Conservation (phyloP, 2,329 filamentous ascomycete genomes). For the Parascedosporium putredinis region DNA sequence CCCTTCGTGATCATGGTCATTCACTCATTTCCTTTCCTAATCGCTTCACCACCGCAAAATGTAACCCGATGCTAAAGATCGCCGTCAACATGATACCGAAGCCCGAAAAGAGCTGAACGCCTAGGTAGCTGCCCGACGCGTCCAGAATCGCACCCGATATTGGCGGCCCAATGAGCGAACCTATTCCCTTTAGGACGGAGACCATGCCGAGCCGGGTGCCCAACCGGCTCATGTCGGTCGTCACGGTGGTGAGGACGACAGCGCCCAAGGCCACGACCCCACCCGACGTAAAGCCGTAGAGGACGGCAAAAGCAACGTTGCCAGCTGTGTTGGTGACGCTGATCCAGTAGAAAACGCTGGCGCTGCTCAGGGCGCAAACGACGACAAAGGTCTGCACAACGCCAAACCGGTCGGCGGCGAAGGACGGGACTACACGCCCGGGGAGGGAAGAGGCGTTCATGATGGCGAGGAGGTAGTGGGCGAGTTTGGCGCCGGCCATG, state of each 20-base stretch:
- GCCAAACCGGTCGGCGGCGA: constrained; percentile 30
- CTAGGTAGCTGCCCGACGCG: constrained; percentile 10
- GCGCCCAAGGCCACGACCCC: constrained; percentile 30
- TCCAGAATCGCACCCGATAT: constrained; percentile 25
- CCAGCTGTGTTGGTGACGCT: constrained; percentile 22
- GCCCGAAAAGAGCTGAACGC: constrained; percentile 16
- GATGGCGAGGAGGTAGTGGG: constrained; percentile 36
- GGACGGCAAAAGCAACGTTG: constrained; percentile 28
- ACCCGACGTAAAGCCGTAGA: constrained; percentile 36
- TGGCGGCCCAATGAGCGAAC: constrained; percentile 24
- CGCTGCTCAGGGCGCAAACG: constrained; percentile 18
- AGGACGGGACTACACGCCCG: constrained; percentile 35
- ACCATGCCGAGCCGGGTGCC: constrained; percentile 34
- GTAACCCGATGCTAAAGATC: constrained; percentile 7
- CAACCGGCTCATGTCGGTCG: constrained; percentile 24
- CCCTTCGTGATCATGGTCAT: neutral
- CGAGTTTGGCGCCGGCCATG: constrained; percentile 20
- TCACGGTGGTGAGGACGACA: constrained; percentile 29
- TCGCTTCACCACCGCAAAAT: neutral
- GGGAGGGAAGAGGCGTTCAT: constrained; percentile 38
- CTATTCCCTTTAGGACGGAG: constrained; percentile 23
- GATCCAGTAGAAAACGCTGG: constrained; percentile 29
- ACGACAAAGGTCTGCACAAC: constrained; percentile 28
- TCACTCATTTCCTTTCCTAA: neutral
- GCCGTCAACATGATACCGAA: constrained; percentile 16